Evolutionary conservation across 805 yeast species (phyloP).

Genomic region (Candida golubevii): DNA sequence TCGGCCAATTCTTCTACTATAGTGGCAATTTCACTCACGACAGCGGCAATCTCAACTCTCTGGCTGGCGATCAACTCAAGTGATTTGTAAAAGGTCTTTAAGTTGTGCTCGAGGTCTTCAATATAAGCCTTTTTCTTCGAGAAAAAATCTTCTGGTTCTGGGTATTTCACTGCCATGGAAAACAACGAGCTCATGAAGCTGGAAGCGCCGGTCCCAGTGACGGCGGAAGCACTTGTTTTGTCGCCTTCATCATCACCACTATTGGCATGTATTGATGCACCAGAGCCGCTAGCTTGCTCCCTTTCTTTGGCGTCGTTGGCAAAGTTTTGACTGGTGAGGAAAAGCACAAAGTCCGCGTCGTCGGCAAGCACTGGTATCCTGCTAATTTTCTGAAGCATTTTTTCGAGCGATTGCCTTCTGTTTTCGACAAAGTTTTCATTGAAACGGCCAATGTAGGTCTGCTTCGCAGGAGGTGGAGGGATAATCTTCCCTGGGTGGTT

Average conservation of each 20-base stretch:
- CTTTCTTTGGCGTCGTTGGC: conserved; percentile 63
- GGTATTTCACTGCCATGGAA: conserved; percentile 60
- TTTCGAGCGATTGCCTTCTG: conserved; percentile 78
- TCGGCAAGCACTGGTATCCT: conserved; percentile 50
- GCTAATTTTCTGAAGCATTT: conserved; percentile 75
- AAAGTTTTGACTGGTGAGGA: conserved; percentile 72
- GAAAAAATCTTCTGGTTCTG: conserved; percentile 78
- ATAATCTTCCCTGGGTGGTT: conserved; percentile 87
- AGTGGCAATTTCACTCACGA: conserved; percentile 63
- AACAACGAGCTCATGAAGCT: conserved; percentile 71
- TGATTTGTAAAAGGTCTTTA: conserved; percentile 63
- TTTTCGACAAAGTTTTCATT: conserved; percentile 86
- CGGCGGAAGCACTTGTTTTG: conserved; percentile 15
- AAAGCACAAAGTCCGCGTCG: conserved; percentile 75
- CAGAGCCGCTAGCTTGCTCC: conserved; percentile 55
- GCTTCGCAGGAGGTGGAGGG: conserved; percentile 92
- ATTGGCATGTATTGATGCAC: conserved; percentile 39
- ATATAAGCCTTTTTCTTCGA: conserved; percentile 62
- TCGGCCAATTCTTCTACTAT: conserved; percentile 57
- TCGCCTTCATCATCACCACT: conserved; percentile 37
- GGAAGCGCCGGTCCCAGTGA: conserved; percentile 32
- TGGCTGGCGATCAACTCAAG: conserved; percentile 72
- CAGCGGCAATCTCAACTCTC: conserved; percentile 64
- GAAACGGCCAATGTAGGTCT: conserved; percentile 88
- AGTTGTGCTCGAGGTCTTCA: conserved; percentile 68